Evolutionary conservation across 140 eudicot genomes (phyloP).

Genomic region (Stevia rebaudiana): DNA sequence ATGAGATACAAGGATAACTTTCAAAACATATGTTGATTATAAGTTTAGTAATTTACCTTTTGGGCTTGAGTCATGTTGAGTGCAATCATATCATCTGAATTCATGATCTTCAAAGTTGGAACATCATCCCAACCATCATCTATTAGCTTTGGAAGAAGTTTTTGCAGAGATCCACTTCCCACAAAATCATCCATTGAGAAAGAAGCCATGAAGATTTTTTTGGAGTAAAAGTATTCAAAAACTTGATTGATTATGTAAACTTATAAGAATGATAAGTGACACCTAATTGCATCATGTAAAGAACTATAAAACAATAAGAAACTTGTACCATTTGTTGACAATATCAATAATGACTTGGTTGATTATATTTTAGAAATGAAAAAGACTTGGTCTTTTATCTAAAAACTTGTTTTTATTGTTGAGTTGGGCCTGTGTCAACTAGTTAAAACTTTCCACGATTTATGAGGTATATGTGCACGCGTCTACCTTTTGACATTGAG

Average conservation of each 20-base stretch:
- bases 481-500: too few species aligned
- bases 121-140: constrained; percentile 93
- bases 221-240: constrained; percentile 6
- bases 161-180: constrained; percentile 57
- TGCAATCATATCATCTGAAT: constrained; percentile 59
- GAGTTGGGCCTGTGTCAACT: too few species aligned
- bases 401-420: background rate
- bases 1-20: background rate
- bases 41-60: constrained; percentile 33
- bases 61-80: constrained; percentile 66
- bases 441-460: too few species aligned
- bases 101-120: constrained; percentile 78
- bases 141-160: constrained; percentile 55
- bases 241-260: constrained; percentile 5
- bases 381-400: constrained; percentile 12
- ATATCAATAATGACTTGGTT: constrained; percentile 20
- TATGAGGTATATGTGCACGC: too few species aligned
- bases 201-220: constrained; percentile 54
- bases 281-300: constrained; percentile 21
- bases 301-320: constrained; percentile 17
- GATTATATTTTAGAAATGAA: background rate
- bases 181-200: constrained; percentile 75
- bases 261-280: background rate
- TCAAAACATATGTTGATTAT: background rate
- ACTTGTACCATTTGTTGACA: constrained; percentile 13